Evolutionary conservation across 306 rosid species (phyloP), one percentile per base, ranked within the genome.

Genomic region (Biancaea sappan): DNA sequence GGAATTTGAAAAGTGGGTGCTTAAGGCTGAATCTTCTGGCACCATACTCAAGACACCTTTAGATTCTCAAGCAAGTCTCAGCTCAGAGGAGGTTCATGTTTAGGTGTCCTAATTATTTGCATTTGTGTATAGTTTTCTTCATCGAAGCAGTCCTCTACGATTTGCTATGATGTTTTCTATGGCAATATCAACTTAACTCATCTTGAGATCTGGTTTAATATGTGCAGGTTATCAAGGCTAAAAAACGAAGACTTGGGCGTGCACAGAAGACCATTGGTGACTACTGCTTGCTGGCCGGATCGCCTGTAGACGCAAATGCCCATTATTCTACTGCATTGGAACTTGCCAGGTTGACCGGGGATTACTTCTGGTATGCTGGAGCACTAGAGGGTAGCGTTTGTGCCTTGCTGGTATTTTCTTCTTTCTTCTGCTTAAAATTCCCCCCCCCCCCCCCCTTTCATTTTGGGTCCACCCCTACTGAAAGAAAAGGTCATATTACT

Each of bases 1-100:
- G 99, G 96, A 92, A 77, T 92, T 92, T 66, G 99, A 94, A 81
- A 94, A 94, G 38, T 94, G 99, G 99, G 99, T 90, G 77, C 96
- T 94, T 79, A 86, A 92, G 81, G 98, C 96, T 0, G 99, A 94
- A 82, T 89, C 98, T 71, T 87, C 99, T 18, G 99, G 99, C 82
- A 88, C 97, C 74, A 87, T 92, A 76, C 92, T 94, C 72, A 94
- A 94, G 90, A 94, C 98, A 44, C 99, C 99, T 3, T 80, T 94
- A 78, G 99, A 94, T 87, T 94, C 97, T 74, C 99, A 94, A 88
- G 96, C 99, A 41, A 92, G 96, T 94, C 97, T 94, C 91, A 92
- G 92, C 92, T 94, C 99, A 90, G 99, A 94, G 98, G 97, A 94
- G 99, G 97, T 94, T 90, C 93, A 94, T 88, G 88, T 94, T 89